Evolutionary conservation across 805 yeast genomes (phyloP).

Genomic region (Saccharomycopsis guyanensis): DNA sequence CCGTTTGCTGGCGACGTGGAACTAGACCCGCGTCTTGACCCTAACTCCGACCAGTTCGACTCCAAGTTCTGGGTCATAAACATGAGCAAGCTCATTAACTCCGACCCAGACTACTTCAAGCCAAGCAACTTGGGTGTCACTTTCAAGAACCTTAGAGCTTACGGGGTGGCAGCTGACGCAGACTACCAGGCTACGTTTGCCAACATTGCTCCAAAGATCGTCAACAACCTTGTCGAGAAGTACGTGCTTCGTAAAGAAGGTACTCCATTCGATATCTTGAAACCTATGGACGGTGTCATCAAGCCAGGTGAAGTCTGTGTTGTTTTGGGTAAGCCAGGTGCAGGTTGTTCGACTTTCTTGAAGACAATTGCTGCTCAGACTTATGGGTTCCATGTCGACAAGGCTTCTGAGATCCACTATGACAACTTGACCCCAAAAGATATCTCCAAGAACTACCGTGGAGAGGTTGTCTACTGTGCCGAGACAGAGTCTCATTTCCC

Average conservation of each 20-base stretch:
- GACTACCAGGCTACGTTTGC: slow-evolving; percentile 47
- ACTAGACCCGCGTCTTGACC: slow-evolving; percentile 38
- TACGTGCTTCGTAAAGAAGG: slow-evolving; percentile 15
- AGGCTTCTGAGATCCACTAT: slow-evolving; percentile 40
- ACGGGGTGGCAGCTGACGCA: slow-evolving; percentile 59
- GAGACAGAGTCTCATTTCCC: slow-evolving; percentile 66
- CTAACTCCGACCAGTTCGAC: slow-evolving; percentile 49
- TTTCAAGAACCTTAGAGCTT: slow-evolving; percentile 50
- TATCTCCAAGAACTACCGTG: slow-evolving; percentile 46
- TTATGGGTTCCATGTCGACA: slow-evolving; percentile 47
- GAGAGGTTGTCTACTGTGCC: slow-evolving; percentile 65
- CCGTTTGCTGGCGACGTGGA: neutral
- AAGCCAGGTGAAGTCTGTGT: slow-evolving; percentile 60
- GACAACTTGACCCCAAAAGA: slow-evolving; percentile 49
- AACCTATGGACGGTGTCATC: slow-evolving; percentile 58
- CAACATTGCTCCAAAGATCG: neutral
- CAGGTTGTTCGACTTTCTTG: slow-evolving; percentile 67
- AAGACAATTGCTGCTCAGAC: slow-evolving; percentile 54
- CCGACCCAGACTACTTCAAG: slow-evolving; percentile 56
- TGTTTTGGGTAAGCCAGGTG: slow-evolving; percentile 69
- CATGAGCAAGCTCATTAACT: slow-evolving; percentile 41
- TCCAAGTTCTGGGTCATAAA: slow-evolving; percentile 64
- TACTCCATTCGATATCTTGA: slow-evolving; percentile 42
- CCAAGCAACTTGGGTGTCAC: slow-evolving; percentile 54
- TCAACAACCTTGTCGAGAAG: neutral